phyloP scores from a whole-genome alignment of 2,329 filamentous ascomycete genomes.

The Gliomastix tumulicola region DNA sequence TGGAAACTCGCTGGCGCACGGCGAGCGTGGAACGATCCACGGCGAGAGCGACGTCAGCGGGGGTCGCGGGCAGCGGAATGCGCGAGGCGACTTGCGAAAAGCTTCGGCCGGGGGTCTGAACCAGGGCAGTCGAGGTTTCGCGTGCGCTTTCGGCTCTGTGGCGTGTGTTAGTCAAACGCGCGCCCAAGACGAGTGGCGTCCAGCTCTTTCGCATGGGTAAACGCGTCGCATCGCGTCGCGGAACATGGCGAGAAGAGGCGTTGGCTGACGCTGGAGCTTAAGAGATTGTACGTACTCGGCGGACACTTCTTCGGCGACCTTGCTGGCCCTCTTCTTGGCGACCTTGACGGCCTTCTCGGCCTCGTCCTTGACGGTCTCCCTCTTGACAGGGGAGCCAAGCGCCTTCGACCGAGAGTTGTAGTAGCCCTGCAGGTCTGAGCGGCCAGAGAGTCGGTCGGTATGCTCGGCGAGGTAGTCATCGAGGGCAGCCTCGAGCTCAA shows the following conservation, averaged over 20 bases:
- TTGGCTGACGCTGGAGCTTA: no score
- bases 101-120: conserved; percentile 43
- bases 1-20: conserved; percentile 58
- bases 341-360: conserved; percentile 32
- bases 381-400: conserved; percentile 55
- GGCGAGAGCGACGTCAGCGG: conserved; percentile 67
- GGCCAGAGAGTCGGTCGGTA: conserved; percentile 53
- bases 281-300: conserved; percentile 30
- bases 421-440: conserved; percentile 64
- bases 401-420: conserved; percentile 62
- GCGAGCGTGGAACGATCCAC: conserved; percentile 66
- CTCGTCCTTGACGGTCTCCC: conserved; percentile 32
- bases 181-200: neutral
- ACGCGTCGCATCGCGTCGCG: no score
- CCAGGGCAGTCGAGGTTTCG: conserved; percentile 32
- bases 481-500: conserved; percentile 68
- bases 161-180: neutral
- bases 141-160: neutral
- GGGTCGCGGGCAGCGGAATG: conserved; percentile 73
- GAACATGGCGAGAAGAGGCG: no score
- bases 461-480: conserved; percentile 69
- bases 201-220: neutral
- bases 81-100: conserved; percentile 47
- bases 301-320: conserved; percentile 36
- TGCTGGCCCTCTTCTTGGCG: conserved; percentile 35